phyloP scores from a whole-genome alignment of 805 yeast genomes.

The Kluyveromyces nonfermentans region DNA sequence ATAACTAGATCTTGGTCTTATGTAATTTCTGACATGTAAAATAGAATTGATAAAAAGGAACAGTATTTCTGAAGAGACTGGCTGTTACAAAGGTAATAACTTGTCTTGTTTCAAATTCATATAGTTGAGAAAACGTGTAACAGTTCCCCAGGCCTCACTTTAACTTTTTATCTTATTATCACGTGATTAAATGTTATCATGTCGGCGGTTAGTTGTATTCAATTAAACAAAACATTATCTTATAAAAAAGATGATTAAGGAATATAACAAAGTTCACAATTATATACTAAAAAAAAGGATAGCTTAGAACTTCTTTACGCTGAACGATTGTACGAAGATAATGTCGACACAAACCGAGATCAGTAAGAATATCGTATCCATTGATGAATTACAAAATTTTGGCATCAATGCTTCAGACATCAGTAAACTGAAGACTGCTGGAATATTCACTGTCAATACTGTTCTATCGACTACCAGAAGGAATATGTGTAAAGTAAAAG shows the following conservation, averaged over 20 bases:
- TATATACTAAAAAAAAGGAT: no score
- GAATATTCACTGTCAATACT: slow-evolving; percentile 55
- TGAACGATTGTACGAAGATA: slow-evolving; percentile 2
- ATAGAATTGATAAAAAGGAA: neutral
- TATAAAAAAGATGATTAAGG: neutral
- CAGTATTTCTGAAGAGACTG: neutral
- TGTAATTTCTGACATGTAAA: neutral
- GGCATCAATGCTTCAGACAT: slow-evolving; percentile 70
- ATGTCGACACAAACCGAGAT: slow-evolving; percentile 14
- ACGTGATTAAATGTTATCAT: no score
- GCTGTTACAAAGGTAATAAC: neutral
- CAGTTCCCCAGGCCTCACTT: no score
- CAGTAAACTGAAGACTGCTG: slow-evolving; percentile 55
- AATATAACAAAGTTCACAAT: neutral
- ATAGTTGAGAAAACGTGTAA: no score
- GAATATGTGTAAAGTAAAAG: slow-evolving; percentile 55
- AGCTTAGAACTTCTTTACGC: no score
- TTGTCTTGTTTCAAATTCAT: neutral
- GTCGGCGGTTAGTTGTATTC: no score
- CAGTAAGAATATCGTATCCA: slow-evolving; percentile 26
- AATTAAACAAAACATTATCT: no score
- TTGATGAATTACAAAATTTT: slow-evolving; percentile 49
- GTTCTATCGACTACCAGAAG: slow-evolving; percentile 55
- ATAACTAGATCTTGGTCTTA: neutral
- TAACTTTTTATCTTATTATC: no score